A percentile compares a stretch with the other conserved stretches of the same genome.
Evolutionary conservation across 2,329 filamentous ascomycete species (phyloP).

Genomic region (Hypoxylon sp.): DNA sequence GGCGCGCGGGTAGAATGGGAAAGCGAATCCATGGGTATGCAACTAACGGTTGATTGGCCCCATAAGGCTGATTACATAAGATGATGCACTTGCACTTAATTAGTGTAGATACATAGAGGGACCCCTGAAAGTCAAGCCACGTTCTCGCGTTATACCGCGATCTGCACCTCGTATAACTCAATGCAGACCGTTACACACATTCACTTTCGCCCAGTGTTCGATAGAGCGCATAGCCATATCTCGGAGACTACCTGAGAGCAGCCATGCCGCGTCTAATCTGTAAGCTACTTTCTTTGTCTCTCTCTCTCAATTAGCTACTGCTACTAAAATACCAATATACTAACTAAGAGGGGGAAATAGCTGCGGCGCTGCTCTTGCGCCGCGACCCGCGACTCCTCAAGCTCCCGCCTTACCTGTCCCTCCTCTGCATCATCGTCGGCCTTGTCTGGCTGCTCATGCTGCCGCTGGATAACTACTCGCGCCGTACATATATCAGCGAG

Average conservation of each 20-base stretch:
- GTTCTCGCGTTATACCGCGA: conserved; percentile 35
- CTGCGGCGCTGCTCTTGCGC: conserved; percentile 77
- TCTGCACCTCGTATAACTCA: conserved; percentile 15
- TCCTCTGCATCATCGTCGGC: conserved; percentile 86
- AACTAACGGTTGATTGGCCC: conserved; percentile 39
- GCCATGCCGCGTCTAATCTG: conserved; percentile 69
- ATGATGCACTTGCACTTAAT: not conserved
- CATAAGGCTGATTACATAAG: conserved; percentile 41
- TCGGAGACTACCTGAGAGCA: conserved; percentile 31
- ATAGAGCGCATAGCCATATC: conserved; percentile 10
- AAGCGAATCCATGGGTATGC: conserved; percentile 29
- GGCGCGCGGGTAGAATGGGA: not conserved
- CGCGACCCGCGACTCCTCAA: conserved; percentile 86
- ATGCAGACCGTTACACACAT: conserved; percentile 20
- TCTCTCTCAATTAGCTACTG: conserved; percentile 11
- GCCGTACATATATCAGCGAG: conserved; percentile 95
- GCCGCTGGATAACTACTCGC: conserved; percentile 90
- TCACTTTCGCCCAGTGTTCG: conserved; percentile 3
- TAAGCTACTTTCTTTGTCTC: conserved; percentile 56
- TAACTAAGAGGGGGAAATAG: conserved; percentile 53
- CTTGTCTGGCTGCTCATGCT: conserved; percentile 91
- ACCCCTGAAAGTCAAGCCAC: conserved; percentile 31
- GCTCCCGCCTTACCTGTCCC: conserved; percentile 88
- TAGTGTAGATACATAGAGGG: not conserved
- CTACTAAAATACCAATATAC: conserved; percentile 24